Conservation (phyloP, 148 eudicot genomes). For the Heliosperma pusillum region DNA sequence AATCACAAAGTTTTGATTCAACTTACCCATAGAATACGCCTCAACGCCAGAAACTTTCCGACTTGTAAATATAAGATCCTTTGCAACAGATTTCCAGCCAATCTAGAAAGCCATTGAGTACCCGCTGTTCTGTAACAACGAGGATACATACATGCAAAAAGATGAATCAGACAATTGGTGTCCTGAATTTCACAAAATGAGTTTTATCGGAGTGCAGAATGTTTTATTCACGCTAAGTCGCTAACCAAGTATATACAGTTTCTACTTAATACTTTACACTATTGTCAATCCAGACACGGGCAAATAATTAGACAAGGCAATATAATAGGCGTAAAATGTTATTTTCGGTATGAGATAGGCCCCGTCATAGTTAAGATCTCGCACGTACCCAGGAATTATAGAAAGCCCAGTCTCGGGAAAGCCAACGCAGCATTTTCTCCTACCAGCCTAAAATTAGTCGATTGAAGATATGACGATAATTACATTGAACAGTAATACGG, state of each 20-base stretch:
- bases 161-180: constrained; percentile 6
- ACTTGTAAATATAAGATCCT: too few species aligned
- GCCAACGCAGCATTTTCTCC: constrained; percentile 72
- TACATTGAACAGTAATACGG: not conserved
- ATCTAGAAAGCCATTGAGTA: too few species aligned
- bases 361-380: too few species aligned
- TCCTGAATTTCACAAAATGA: not conserved
- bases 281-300: not conserved
- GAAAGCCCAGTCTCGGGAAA: constrained; percentile 95
- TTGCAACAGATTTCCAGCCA: too few species aligned
- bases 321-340: not conserved
- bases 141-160: too few species aligned
- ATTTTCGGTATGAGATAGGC: not conserved
- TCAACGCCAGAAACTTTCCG: too few species aligned
- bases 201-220: not conserved
- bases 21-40: too few species aligned
- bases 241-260: not conserved
- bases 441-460: constrained; percentile 28
- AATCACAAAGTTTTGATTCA: too few species aligned
- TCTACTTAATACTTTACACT: too few species aligned
- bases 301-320: not conserved
- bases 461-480: not conserved
- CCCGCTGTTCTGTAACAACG: too few species aligned
- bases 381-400: constrained; percentile 82
- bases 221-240: not conserved